Percentiles rank a stretch among this genome's conserved stretches.
Evolutionary conservation across 495 filamentous ascomycete species (phyloP).

Genomic region (Podospora conica): DNA sequence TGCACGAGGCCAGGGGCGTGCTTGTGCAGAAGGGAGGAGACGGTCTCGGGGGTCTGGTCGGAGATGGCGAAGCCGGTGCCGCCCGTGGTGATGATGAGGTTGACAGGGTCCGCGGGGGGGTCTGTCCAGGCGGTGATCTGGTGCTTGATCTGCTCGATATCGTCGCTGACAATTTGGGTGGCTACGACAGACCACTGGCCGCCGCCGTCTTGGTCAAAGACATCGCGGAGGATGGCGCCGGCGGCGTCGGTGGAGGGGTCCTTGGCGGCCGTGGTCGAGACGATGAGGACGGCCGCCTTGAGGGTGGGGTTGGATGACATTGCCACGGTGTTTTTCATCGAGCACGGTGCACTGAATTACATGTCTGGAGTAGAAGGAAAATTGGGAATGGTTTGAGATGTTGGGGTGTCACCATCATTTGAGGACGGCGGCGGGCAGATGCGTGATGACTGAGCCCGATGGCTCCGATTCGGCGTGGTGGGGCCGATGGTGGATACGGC

Average conservation of each 20-base stretch:
- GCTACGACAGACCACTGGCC: conserved; percentile 63
- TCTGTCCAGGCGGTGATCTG: conserved; percentile 66
- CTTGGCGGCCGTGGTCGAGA: conserved; percentile 86
- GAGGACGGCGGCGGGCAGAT: not conserved
- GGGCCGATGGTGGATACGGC: not conserved
- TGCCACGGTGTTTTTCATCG: not conserved
- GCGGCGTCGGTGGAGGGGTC: conserved; percentile 77
- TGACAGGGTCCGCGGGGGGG: conserved; percentile 43
- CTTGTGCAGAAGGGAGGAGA: conserved; percentile 74
- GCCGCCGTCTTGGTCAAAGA: conserved; percentile 58
- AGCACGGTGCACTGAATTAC: not conserved
- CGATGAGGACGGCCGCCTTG: conserved; percentile 69
- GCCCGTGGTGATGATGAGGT: conserved; percentile 82
- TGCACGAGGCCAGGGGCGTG: conserved; percentile 87
- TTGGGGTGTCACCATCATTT: not conserved
- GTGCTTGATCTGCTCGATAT: conserved; percentile 64
- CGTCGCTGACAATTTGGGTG: conserved; percentile 75
- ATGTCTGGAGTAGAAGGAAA: not conserved
- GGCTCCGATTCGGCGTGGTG: not conserved
- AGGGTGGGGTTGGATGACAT: conserved; percentile 37
- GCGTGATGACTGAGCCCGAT: conserved; percentile 1
- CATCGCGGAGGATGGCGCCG: conserved; percentile 53
- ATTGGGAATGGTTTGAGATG: not conserved
- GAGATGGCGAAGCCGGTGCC: conserved; percentile 91
- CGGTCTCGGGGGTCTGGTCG: conserved; percentile 87